Base-by-base conservation (phyloP, 345 rosid species). In the Citropsis articulata region DNA sequence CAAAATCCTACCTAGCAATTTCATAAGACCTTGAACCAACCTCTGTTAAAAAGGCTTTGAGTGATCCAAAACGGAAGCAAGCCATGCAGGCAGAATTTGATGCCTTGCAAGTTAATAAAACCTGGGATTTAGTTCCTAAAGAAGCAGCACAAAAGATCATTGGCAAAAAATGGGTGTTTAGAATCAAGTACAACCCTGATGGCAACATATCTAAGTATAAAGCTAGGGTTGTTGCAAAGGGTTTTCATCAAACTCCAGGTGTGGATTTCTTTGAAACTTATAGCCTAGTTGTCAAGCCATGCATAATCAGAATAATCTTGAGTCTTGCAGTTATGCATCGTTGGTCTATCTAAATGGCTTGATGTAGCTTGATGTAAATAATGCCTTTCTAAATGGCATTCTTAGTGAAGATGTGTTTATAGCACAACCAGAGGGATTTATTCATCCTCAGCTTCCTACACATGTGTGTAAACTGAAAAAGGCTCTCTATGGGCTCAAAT, bases 111-210 rank as follows among this genome's bases (percentile, higher is more conserved):
- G 1, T 13, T 0, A 62, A 62, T 10, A 0, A 62, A 1, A 62
- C 21, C 14, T 62, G 36, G 36, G 4, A 18, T 1, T 4, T 62
- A 1, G 36, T 62, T 10, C 66, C 9, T 3, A 4, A 1, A 2
- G 5, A 30, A 0, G 0, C 6, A 10, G 18, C 30, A 1, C 6
- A 5, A 0, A 33, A 19, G 3, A 2, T 21, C 1, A 14, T 66
- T 7, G 69, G 40, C 7, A 16, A 22, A 0, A 33, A 66, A 6
- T 66, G 25, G 69, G 25, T 66, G 0, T 66, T 66, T 4, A 7
- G 24, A 6, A 0, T 22, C 0, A 66, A 35, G 4, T 66, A 33
- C 2, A 66, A 36, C 2, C 5, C 7, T 2, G 0, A 66, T 66
- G 69, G 24, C 0, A 16, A 1, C 36, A 19, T 66, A 2, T 1